Conservation (phyloP, 2,329 filamentous ascomycete genomes). For the Sphaerulina musiva region DNA sequence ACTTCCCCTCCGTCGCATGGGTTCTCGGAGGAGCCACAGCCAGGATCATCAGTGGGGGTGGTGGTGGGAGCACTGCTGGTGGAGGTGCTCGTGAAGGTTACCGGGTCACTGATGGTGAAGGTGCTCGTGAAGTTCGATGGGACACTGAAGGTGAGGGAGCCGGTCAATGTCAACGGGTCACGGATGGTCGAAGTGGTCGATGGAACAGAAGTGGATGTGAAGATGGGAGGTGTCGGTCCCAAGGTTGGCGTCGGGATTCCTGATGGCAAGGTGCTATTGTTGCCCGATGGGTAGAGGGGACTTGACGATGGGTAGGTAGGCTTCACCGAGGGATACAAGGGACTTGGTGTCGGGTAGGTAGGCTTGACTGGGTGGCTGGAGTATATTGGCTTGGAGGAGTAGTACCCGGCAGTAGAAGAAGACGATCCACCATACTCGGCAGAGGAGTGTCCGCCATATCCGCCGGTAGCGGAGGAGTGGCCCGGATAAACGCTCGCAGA, state of each 20-base stretch:
- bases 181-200: background rate
- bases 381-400: background rate
- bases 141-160: background rate
- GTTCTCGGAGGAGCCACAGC: background rate
- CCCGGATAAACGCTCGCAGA: too few relatives aligned
- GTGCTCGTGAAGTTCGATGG: background rate
- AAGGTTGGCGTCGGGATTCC: background rate
- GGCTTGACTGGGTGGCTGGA: background rate
- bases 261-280: background rate
- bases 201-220: background rate
- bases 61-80: background rate
- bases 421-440: background rate
- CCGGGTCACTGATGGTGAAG: background rate
- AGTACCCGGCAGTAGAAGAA: too few relatives aligned
- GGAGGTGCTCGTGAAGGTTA: background rate
- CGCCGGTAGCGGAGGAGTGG: too few relatives aligned
- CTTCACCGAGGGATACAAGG: background rate
- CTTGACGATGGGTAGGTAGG: too few relatives aligned
- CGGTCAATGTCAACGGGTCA: background rate
- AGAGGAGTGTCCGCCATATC: background rate
- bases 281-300: too few relatives aligned
- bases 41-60: background rate
- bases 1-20: background rate
- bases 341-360: background rate
- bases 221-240: background rate